These are phyloP conservation scores for Akanthomyces muscarius DNA, from an alignment of 2,329 filamentous ascomycete genomes.

Conservation along the genomic window DNA sequence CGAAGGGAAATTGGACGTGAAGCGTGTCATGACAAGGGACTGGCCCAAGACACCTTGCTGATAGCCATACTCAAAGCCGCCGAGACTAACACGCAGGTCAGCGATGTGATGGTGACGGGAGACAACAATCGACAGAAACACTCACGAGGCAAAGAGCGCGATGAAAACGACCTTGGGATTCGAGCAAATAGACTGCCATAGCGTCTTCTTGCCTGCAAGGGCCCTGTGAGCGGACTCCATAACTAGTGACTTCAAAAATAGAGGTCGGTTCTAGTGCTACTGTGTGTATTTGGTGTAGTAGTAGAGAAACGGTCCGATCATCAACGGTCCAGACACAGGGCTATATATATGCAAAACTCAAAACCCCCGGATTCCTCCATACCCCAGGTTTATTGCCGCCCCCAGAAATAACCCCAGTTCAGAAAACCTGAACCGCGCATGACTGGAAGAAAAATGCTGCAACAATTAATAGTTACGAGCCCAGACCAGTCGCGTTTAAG, in stretches of 20 bases:
- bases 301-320: background rate
- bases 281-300: background rate
- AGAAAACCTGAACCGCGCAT: slow-evolving; percentile 13
- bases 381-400: slow-evolving; percentile 14
- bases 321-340: slow-evolving; percentile 14
- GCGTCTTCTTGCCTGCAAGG: slow-evolving; percentile 17
- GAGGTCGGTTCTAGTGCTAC: background rate
- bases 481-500: slow-evolving; percentile 1
- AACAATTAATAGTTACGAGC: background rate
- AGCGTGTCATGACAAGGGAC: slow-evolving; percentile 49
- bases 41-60: slow-evolving; percentile 53
- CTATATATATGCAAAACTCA: slow-evolving; percentile 8
- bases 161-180: slow-evolving; percentile 38
- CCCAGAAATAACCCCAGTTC: slow-evolving; percentile 6
- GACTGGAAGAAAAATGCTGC: slow-evolving; percentile 6
- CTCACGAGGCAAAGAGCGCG: slow-evolving; percentile 39
- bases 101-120: background rate
- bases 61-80: slow-evolving; percentile 50
- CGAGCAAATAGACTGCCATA: slow-evolving; percentile 29
- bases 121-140: background rate
- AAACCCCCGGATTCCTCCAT: slow-evolving; percentile 14
- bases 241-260: background rate
- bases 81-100: slow-evolving; percentile 33
- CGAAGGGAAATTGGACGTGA: slow-evolving; percentile 45
- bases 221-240: slow-evolving; percentile 21